Evolutionary conservation across 225 moss, liverwort and hornwort genomes (phyloP), one percentile per base, ranked within the genome.

Genomic region (Lunularia cruciata): DNA sequence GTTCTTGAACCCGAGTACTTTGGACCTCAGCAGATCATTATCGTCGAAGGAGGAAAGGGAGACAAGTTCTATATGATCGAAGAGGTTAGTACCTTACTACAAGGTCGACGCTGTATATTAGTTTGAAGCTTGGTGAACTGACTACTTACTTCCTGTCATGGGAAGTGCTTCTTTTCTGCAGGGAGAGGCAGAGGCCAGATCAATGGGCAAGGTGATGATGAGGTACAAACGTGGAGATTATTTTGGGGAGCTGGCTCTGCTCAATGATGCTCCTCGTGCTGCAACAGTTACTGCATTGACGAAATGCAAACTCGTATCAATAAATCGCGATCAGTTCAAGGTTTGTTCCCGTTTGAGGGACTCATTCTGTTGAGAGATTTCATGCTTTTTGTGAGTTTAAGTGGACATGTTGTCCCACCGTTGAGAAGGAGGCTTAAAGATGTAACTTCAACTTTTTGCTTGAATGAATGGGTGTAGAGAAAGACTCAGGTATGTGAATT

Each of bases 61-160:
- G 86, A 98, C 65, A 98, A 86, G 60, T 93, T 98, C 55, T 98
- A 93, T 73, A 83, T 98, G 15, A 40, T 98, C 18, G 93, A 93
- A 77, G 88, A 98, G 91, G 98, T 98, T 14, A 22, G 47, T 48
- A 16, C 20, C 43, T 43, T 16, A 6, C 16, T 11, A 16, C 43
- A 11, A 43, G 16, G 11, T 43, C 16, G 43, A 3, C 43, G 11
- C 16, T 43, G 12, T 10, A 43, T 43, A 43, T 16, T 43, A 10
- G 43, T 3, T 2, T 10, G 16, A 43, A 43, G 1, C 43, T 43
- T 43, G 43, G 2, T 43, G 11, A 16, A 10, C 16, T 10, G 43
- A 43, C 1, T 43, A 11, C 43, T 43, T 43, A 43, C 43, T 43
- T 16, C 2, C 11, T 13, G n/a, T 30, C 20, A 13, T 15, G 3